These are phyloP conservation scores for Tuber indicum DNA, from an alignment of 495 filamentous ascomycete genomes.

Conservation along the genomic window DNA sequence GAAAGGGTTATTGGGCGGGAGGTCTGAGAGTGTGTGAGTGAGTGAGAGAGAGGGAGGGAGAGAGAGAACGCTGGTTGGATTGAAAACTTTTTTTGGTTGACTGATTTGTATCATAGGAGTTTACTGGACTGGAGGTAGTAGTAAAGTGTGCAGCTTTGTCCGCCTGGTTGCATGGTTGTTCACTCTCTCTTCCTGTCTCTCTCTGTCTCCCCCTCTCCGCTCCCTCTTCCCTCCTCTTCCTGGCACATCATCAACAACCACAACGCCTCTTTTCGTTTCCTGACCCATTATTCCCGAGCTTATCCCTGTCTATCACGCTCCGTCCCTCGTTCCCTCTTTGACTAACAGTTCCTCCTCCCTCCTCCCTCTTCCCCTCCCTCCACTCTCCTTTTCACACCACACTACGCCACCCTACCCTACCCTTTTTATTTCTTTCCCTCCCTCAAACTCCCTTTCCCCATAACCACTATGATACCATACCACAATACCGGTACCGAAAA, in stretches of 20 bases:
- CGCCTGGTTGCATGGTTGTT: too few species aligned
- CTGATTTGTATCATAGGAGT: neutral
- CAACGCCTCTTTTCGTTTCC: neutral
- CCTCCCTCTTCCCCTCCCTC: neutral
- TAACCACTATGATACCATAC: too few species aligned
- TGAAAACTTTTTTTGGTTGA: neutral
- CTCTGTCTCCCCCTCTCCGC: neutral
- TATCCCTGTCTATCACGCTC: neutral
- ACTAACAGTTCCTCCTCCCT: neutral
- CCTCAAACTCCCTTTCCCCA: too few species aligned
- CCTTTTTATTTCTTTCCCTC: too few species aligned
- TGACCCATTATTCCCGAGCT: neutral
- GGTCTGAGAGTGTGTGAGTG: neutral
- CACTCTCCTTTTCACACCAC: neutral
- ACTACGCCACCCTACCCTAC: neutral
- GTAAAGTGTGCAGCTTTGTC: neutral
- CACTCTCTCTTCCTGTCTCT: neutral
- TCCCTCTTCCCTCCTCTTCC: neutral
- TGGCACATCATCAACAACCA: neutral
- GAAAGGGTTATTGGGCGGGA: neutral
- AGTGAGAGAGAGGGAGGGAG: neutral
- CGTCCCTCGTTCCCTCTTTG: neutral
- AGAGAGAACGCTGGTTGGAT: neutral
- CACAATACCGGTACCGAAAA: too few species aligned
- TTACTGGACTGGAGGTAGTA: neutral